Evolutionary conservation across 2,329 filamentous ascomycete species (phyloP), one percentile per base, ranked within the genome.

Genomic region (Orbilia quercus): DNA sequence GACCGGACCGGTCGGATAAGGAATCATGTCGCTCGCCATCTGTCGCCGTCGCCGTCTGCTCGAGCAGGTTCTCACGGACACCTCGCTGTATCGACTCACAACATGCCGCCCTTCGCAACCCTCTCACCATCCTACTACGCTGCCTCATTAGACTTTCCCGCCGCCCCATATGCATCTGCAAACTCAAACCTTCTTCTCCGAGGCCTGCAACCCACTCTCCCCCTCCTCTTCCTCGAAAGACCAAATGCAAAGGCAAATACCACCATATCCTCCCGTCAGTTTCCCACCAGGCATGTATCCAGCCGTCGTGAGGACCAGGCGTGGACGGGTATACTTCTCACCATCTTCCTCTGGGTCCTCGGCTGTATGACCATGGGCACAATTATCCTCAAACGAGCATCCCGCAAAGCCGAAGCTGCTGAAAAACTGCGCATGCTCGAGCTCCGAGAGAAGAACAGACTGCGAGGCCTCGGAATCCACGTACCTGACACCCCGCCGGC

Each of bases 251-350:
- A 23, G 40, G n/a, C 42, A 59, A 42, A n/a, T 38, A n/a, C n/a
- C n/a, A n/a, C n/a, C n/a, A n/a, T n/a, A n/a, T n/a, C n/a, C n/a
- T n/a, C n/a, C n/a, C n/a, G n/a, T n/a, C n/a, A n/a, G n/a, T n/a
- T n/a, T n/a, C n/a, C n/a, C n/a, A n/a, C n/a, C n/a, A n/a, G n/a
- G n/a, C n/a, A n/a, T n/a, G n/a, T n/a, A n/a, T n/a, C n/a, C n/a
- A 48, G 25, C 12, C 11, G n/a, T 7, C 4, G 18, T 7, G 54
- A 69, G 40, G 28, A 69, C 11, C 54, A 54, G 64, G 16, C 50
- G 16, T 67, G 63, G 63, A 57, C 50, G 7, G 25, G 44, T 11
- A 5, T 22, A 12, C n/a, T 67, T 1, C 42, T 59, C 23, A 7
- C 18, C 5, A 59, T 59, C 45, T 44, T 59, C 23, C 0, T 18